Percentiles rank a stretch among this genome's conserved stretches.
phyloP scores from a whole-genome alignment of 1,139 yeast species.

The Citeromyces siamensis region DNA sequence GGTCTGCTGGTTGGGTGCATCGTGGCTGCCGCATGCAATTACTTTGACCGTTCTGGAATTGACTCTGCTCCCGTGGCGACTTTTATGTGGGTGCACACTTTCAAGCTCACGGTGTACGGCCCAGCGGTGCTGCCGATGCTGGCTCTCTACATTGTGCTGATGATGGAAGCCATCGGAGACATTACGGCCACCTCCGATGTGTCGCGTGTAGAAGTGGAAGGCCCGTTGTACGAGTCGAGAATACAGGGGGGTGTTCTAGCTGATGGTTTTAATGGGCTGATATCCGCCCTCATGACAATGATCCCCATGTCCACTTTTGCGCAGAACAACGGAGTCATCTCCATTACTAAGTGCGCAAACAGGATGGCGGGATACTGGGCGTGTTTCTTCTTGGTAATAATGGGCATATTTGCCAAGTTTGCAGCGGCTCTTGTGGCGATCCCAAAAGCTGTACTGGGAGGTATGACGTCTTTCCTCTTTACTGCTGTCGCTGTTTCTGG shows the following conservation, averaged over 20 bases:
- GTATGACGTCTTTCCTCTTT: constrained; percentile 86
- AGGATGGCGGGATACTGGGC: constrained; percentile 84
- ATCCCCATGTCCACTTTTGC: constrained; percentile 88
- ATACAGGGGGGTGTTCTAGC: constrained; percentile 88
- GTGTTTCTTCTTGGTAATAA: constrained; percentile 66
- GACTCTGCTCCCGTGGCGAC: constrained; percentile 72
- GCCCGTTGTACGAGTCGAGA: constrained; percentile 67
- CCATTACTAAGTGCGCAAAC: constrained; percentile 82
- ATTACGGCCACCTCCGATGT: constrained; percentile 90
- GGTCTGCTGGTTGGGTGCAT: constrained; percentile 83
- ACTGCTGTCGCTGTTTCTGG: constrained; percentile 88
- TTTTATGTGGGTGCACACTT: constrained; percentile 80
- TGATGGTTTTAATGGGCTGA: constrained; percentile 59
- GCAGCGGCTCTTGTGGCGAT: constrained; percentile 83
- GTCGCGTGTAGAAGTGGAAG: constrained; percentile 72
- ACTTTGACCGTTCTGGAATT: constrained; percentile 46
- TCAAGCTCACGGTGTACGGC: constrained; percentile 61
- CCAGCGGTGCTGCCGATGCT: constrained; percentile 77
- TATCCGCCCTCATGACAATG: constrained; percentile 64
- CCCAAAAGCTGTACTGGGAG: constrained; percentile 79
- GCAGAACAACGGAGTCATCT: constrained; percentile 88
- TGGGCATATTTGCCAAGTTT: constrained; percentile 84
- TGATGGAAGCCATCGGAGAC: constrained; percentile 92
- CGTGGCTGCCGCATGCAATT: constrained; percentile 84
- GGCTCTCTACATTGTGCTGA: constrained; percentile 66